Percentiles rank a stretch among this genome's conserved stretches.
Conservation (phyloP, 192 early-diverging fungal genomes). For the Glomus cerebriforme region DNA sequence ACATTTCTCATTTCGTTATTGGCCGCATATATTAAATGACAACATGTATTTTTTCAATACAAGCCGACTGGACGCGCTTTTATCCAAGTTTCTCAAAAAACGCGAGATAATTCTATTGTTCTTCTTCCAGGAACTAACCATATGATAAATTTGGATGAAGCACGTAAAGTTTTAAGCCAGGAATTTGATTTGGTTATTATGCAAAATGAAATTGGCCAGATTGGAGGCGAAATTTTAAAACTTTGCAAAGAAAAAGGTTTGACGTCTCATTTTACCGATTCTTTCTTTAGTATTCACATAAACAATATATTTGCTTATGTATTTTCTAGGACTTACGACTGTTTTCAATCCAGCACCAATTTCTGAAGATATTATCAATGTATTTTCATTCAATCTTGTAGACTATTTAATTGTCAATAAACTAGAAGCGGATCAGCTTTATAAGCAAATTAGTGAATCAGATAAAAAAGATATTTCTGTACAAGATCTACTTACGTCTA, state of each 20-base stretch:
- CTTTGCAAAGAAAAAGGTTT: slow-evolving; percentile 56
- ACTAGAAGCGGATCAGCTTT: slow-evolving; percentile 63
- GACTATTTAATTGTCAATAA: slow-evolving; percentile 85
- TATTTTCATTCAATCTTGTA: slow-evolving; percentile 60
- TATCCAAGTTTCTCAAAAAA: slow-evolving; percentile 73
- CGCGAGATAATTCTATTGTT: slow-evolving; percentile 87
- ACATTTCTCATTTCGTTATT: background rate
- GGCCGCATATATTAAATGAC: background rate
- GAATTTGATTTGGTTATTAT: slow-evolving; percentile 79
- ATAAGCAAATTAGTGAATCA: slow-evolving; percentile 28
- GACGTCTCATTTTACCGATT: background rate
- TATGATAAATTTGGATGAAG: slow-evolving; percentile 52
- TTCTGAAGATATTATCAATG: slow-evolving; percentile 40
- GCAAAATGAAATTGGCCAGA: slow-evolving; percentile 83
- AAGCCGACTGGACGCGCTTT: slow-evolving; percentile 80
- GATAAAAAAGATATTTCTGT: background rate
- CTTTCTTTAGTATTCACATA: background rate
- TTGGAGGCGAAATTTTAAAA: slow-evolving; percentile 62
- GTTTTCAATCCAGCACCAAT: slow-evolving; percentile 90
- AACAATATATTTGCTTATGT: background rate
- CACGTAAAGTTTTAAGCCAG: slow-evolving; percentile 45
- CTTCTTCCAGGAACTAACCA: slow-evolving; percentile 81
- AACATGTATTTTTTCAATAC: slow-evolving; percentile 13
- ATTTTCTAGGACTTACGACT: slow-evolving; percentile 59
- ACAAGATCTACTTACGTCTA: slow-evolving; percentile 35